Evolutionary conservation across 2,329 filamentous ascomycete species (phyloP).

Genomic region (Fusarium dimerum): DNA sequence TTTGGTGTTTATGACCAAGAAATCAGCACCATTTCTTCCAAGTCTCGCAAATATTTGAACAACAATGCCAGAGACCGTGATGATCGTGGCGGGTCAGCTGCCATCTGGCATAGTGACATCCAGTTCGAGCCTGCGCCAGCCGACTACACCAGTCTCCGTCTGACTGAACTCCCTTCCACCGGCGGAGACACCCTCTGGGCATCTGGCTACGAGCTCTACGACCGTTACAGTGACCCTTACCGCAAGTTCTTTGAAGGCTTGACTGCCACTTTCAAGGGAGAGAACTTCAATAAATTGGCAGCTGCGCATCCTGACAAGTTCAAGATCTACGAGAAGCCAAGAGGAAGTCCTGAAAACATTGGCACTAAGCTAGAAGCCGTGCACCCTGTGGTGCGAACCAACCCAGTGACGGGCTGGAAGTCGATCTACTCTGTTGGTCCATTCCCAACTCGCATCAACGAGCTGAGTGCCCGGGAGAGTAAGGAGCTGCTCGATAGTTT

Average conservation of each 20-base stretch:
- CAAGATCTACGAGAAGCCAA: constrained; percentile 34
- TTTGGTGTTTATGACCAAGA: constrained; percentile 53
- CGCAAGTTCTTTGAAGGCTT: constrained; percentile 53
- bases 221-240: constrained; percentile 52
- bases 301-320: constrained; percentile 32
- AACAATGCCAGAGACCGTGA: constrained; percentile 16
- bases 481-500: constrained; percentile 44
- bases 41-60: not conserved
- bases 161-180: constrained; percentile 53
- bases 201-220: constrained; percentile 60
- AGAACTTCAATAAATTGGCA: constrained; percentile 13
- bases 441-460: constrained; percentile 45
- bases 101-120: constrained; percentile 52
- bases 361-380: constrained; percentile 48
- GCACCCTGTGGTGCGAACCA: constrained; percentile 60
- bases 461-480: constrained; percentile 44
- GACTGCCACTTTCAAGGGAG: constrained; percentile 45
- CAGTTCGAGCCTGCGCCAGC: constrained; percentile 57
- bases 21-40: constrained; percentile 61
- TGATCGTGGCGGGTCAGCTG: constrained; percentile 34
- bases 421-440: constrained; percentile 44
- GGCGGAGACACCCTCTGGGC: constrained; percentile 63
- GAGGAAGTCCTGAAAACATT: constrained; percentile 44
- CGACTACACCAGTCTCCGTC: constrained; percentile 57
- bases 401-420: constrained; percentile 65